Conservation (phyloP, 345 rosid genomes). For the Citrus cavaleriei region DNA sequence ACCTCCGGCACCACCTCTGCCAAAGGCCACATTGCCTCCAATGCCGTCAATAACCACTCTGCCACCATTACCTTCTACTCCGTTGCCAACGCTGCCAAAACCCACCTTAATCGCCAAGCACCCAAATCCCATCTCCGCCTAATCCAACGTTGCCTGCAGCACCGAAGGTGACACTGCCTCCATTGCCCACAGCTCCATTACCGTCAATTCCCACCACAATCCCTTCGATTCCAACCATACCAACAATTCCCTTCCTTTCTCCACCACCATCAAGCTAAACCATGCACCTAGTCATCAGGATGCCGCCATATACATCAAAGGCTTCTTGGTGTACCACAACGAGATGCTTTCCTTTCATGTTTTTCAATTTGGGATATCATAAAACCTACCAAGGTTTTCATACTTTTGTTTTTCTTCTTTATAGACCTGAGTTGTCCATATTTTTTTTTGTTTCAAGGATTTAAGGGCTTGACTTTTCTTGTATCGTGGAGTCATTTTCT, state of each 20-base stretch:
- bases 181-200: too few relatives aligned
- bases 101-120: too few relatives aligned
- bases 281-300: too few relatives aligned
- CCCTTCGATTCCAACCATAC: too few relatives aligned
- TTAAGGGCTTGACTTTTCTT: too few relatives aligned
- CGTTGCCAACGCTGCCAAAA: background rate
- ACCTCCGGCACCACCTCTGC: background rate
- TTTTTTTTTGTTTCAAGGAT: background rate
- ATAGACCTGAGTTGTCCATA: background rate
- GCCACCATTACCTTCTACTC: background rate
- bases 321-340: background rate
- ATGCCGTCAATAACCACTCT: background rate
- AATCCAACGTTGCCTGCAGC: too few relatives aligned
- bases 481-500: background rate
- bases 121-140: too few relatives aligned
- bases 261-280: too few relatives aligned
- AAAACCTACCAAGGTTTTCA: background rate
- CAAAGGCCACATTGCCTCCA: background rate
- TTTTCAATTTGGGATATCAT: background rate
- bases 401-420: background rate
- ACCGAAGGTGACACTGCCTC: too few relatives aligned
- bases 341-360: background rate
- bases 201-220: too few relatives aligned
- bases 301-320: background rate
- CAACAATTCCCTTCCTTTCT: too few relatives aligned